phyloP scores from a whole-genome alignment of 257 asterid genomes.

The Scutellaria minor region DNA sequence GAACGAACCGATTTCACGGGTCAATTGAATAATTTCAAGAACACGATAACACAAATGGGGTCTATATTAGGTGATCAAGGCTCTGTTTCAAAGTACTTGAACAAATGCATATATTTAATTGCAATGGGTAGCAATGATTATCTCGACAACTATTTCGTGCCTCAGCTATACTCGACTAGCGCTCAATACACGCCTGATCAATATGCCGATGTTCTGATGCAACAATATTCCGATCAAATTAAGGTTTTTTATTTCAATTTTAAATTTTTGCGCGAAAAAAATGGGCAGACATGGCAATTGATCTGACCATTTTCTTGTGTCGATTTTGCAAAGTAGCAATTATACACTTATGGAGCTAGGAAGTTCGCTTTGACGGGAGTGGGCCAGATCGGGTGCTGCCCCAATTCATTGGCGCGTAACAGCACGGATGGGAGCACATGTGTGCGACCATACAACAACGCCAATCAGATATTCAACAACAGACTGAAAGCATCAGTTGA shows the following conservation, averaged over 20 bases:
- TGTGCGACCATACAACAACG: slow-evolving; percentile 63
- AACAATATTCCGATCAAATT: slow-evolving; percentile 51
- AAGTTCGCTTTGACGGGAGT: slow-evolving; percentile 71
- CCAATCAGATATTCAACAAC: slow-evolving; percentile 70
- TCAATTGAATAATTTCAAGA: slow-evolving; percentile 41
- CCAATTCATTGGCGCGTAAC: slow-evolving; percentile 88
- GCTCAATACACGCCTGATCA: slow-evolving; percentile 30
- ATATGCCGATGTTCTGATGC: slow-evolving; percentile 47
- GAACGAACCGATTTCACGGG: slow-evolving; percentile 34
- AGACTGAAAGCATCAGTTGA: slow-evolving; percentile 62
- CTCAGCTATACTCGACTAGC: slow-evolving; percentile 33
- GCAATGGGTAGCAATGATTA: slow-evolving; percentile 54
- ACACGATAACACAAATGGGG: slow-evolving; percentile 6
- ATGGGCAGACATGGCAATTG: slow-evolving; percentile 25
- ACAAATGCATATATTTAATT: slow-evolving; percentile 38
- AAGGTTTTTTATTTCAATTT: slow-evolving; percentile 34
- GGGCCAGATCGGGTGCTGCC: slow-evolving; percentile 96
- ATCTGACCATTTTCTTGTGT: not conserved
- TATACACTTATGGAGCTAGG: slow-evolving; percentile 82
- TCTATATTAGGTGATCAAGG: slow-evolving; percentile 23
- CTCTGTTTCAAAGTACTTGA: slow-evolving; percentile 22
- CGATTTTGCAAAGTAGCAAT: slow-evolving; percentile 31
- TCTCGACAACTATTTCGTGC: slow-evolving; percentile 44
- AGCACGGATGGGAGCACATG: slow-evolving; percentile 86
- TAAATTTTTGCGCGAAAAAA: not conserved